Percentiles rank a stretch among this genome's conserved stretches.
Evolutionary conservation across 148 eudicot species (phyloP).

Genomic region (Arctostaphylos glauca): DNA sequence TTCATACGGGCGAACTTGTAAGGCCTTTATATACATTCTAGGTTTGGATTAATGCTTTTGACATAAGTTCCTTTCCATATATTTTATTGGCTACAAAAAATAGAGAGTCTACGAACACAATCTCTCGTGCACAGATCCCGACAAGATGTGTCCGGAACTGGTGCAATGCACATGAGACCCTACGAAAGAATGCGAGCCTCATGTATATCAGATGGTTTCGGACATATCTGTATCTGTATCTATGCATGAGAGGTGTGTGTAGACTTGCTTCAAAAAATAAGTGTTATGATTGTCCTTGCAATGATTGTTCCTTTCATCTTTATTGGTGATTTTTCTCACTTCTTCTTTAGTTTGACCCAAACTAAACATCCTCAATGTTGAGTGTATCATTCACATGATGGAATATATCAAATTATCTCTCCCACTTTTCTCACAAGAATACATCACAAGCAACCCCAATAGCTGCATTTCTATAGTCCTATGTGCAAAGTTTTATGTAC

Average conservation of each 20-base stretch:
- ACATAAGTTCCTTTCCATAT: not conserved
- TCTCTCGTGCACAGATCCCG: too few relatives aligned
- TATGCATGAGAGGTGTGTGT: too few relatives aligned
- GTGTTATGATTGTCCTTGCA: not conserved
- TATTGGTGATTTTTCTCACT: not conserved
- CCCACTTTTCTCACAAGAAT: not conserved
- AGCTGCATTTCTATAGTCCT: not conserved
- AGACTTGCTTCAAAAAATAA: not conserved
- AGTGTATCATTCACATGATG: not conserved
- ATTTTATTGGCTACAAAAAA: not conserved
- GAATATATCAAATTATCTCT: too few relatives aligned
- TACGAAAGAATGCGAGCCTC: too few relatives aligned
- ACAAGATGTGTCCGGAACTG: too few relatives aligned
- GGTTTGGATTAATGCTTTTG: not conserved
- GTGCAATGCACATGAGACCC: too few relatives aligned
- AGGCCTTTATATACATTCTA: constrained; percentile 26
- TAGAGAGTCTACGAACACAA: not conserved
- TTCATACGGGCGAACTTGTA: constrained; percentile 73
- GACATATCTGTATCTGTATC: too few relatives aligned
- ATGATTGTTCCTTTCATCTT: not conserved
- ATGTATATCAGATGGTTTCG: too few relatives aligned
- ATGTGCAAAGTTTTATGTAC: not conserved
- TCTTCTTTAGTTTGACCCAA: not conserved
- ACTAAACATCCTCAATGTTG: not conserved
- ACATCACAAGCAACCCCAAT: not conserved